Evolutionary conservation across 352 stramenopile genomes (phyloP).

Genomic region (Phytopythium sindhum): DNA sequence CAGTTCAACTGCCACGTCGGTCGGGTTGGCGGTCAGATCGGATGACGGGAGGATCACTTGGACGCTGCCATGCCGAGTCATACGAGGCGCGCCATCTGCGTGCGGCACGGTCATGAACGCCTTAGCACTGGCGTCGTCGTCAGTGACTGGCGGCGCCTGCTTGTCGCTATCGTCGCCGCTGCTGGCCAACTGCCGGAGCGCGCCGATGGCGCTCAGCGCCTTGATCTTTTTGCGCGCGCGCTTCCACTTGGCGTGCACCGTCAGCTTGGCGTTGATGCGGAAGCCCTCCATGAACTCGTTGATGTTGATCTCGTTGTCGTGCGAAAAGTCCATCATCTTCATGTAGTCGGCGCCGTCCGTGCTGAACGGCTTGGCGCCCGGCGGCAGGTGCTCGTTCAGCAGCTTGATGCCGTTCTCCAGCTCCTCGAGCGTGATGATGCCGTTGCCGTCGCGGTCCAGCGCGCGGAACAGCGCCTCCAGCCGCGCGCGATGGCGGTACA

Average conservation of each 20-base stretch:
- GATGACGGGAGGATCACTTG: slow-evolving; percentile 45
- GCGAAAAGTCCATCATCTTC: slow-evolving; percentile 83
- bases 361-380: slow-evolving; percentile 62
- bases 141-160: slow-evolving; percentile 1
- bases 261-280: slow-evolving; percentile 83
- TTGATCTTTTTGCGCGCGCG: slow-evolving; percentile 86
- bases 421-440: slow-evolving; percentile 81
- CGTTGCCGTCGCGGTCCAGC: slow-evolving; percentile 77
- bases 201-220: slow-evolving; percentile 73
- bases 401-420: slow-evolving; percentile 77
- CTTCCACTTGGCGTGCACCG: slow-evolving; percentile 85
- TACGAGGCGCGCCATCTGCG: slow-evolving; percentile 30
- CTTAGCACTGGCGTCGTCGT: slow-evolving; percentile 29
- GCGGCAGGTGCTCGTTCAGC: slow-evolving; percentile 73
- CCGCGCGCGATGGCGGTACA: slow-evolving; percentile 78
- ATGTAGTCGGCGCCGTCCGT: slow-evolving; percentile 76
- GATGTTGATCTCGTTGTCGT: slow-evolving; percentile 88
- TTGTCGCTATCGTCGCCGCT: slow-evolving; percentile 11
- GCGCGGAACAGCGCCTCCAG: slow-evolving; percentile 83
- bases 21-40: slow-evolving; percentile 18
- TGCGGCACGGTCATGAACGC: slow-evolving; percentile 26
- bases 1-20: slow-evolving; percentile 29
- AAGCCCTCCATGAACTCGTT: slow-evolving; percentile 91
- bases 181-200: slow-evolving; percentile 32
- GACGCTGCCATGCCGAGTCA: slow-evolving; percentile 66